Base-by-base conservation (phyloP, 2,329 filamentous ascomycete species). In the Boeremia exigua region DNA sequence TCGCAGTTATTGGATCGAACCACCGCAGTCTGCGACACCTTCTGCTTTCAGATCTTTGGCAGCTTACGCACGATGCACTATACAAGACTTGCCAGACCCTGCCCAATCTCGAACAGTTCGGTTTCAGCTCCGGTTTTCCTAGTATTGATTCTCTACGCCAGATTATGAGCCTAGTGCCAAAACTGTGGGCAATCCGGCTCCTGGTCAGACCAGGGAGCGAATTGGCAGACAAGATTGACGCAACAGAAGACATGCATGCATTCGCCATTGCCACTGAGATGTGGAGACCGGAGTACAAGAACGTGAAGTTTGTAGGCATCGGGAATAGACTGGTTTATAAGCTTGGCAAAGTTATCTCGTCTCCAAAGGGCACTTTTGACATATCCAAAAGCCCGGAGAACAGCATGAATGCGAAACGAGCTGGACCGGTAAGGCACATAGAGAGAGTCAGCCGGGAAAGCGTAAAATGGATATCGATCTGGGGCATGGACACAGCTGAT, bases 21-120 rank as follows among this genome's bases (percentile, higher is more conserved):
- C 83, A 86, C 60, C 60, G 75, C 19, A 81, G 76, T 1, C 69
- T 88, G 36, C 80, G 79, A 38, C 83, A 86, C 61, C 78, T 88
- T 6, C 78, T 87, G 2, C 78, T 88, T 4, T 79, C 80, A 2
- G 79, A 85, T 30, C 76, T 79, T 38, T 87, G 84, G 84, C 72
- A 78, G 15, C 75, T 87, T 2, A 78, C 79, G 14, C 74, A 78
- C 2, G 68, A 76, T 1, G 75, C 81, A 4, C 72, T 87, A 8
- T 78, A 77, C 29, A 78, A 79, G 7, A 71, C 87, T 6, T 81
- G 84, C 29, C 79, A 81, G 45, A 73, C 73, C 9, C 85, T 84
- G 54, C 84, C 85, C 0, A 79, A 86, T 48, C 73, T 88, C 12
- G 84, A 86, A 57, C 84, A 88, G 62, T 73, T 88, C 1, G 84